Conservation (phyloP, 768 basidiomycete species). For the Tulasnella sp. region DNA sequence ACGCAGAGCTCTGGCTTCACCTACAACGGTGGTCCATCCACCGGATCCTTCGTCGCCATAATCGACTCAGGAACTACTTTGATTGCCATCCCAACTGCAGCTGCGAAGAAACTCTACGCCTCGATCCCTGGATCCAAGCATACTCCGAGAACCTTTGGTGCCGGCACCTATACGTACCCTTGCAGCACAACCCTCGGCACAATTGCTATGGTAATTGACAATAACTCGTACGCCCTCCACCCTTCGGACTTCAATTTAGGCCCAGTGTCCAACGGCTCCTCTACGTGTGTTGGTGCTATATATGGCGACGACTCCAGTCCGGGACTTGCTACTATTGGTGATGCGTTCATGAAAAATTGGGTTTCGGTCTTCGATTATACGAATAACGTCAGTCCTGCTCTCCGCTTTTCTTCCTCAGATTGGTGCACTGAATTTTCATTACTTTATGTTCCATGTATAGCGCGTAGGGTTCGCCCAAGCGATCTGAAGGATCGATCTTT, state of each 20-base stretch:
- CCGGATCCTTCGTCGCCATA: constrained; percentile 5
- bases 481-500: too few relatives aligned
- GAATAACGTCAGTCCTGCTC: too few relatives aligned
- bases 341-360: too few relatives aligned
- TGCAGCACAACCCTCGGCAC: constrained; percentile 6
- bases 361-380: too few relatives aligned
- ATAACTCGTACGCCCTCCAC: background rate
- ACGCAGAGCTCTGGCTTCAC: constrained; percentile 1
- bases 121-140: constrained; percentile 10
- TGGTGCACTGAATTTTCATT: too few relatives aligned
- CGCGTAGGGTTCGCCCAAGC: too few relatives aligned
- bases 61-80: constrained; percentile 17
- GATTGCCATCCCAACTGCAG: constrained; percentile 6
- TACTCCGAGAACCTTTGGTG: background rate
- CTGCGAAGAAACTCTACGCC: constrained; percentile 1
- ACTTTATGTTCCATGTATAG: too few relatives aligned
- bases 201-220: background rate
- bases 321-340: too few relatives aligned
- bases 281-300: background rate
- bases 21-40: background rate
- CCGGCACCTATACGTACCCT: constrained; percentile 9
- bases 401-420: too few relatives aligned
- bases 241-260: constrained; percentile 11
- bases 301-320: background rate
- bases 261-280: background rate